Conservation (phyloP, 2,329 filamentous ascomycete species). For the Arthroderma sp. region DNA sequence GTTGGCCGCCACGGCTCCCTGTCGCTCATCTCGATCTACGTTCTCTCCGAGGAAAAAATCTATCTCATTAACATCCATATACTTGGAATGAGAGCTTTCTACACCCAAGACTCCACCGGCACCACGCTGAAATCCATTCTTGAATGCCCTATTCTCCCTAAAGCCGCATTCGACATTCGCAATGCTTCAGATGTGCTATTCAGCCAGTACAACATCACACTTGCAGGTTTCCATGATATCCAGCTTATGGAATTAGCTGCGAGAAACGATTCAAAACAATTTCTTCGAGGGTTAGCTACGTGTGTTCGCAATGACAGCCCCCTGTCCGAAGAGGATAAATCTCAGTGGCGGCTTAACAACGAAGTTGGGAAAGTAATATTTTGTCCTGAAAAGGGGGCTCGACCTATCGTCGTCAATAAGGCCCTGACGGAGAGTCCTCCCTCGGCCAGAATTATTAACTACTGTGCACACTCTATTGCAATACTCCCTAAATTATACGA, state of each 20-base stretch:
- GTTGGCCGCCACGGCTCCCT: slow-evolving; percentile 35
- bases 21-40: slow-evolving; percentile 35
- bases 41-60: slow-evolving; percentile 20
- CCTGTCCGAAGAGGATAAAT: neutral
- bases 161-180: slow-evolving; percentile 49
- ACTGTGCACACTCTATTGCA: slow-evolving; percentile 39
- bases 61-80: slow-evolving; percentile 38
- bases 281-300: slow-evolving; percentile 27
- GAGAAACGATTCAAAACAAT: slow-evolving; percentile 16
- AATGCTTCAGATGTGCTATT: slow-evolving; percentile 48
- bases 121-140: slow-evolving; percentile 32
- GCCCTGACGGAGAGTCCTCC: neutral
- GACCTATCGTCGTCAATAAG: neutral
- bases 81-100: slow-evolving; percentile 32
- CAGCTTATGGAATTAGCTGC: slow-evolving; percentile 46
- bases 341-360: neutral
- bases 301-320: slow-evolving; percentile 25
- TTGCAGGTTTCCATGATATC: slow-evolving; percentile 40
- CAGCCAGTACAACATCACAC: slow-evolving; percentile 32
- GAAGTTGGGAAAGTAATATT: neutral
- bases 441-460: slow-evolving; percentile 18
- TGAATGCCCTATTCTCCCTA: slow-evolving; percentile 34
- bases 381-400: neutral
- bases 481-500: slow-evolving; percentile 24
- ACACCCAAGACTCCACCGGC: slow-evolving; percentile 19